These are phyloP conservation scores for Umbelopsis ramanniana DNA, from an alignment of 192 early-diverging fungal species.

Conservation along the genomic window DNA sequence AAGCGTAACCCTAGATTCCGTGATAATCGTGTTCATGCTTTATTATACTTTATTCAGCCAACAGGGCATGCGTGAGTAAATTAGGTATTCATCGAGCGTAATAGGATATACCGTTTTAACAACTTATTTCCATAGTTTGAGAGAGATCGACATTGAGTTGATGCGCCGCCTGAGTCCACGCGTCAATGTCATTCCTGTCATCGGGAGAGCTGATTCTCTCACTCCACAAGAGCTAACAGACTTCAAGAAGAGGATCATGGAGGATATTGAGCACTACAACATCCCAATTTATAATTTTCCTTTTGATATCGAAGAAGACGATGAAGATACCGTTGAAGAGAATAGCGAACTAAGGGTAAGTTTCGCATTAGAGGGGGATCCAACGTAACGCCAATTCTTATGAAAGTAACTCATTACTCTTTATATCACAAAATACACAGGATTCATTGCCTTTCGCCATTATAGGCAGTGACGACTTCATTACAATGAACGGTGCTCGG, in stretches of 20 bases:
- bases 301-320: constrained; percentile 91
- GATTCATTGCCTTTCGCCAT: constrained; percentile 92
- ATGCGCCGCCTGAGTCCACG: constrained; percentile 89
- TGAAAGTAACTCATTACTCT: neutral
- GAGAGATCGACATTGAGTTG: constrained; percentile 95
- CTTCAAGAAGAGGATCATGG: constrained; percentile 96
- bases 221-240: constrained; percentile 81
- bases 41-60: constrained; percentile 97
- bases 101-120: neutral
- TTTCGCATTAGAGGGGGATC: neutral
- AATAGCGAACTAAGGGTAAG: constrained; percentile 86
- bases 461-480: constrained; percentile 93
- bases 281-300: constrained; percentile 99
- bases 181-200: constrained; percentile 95
- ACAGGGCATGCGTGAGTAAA: constrained; percentile 83
- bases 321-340: constrained; percentile 98
- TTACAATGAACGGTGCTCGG: constrained; percentile 81
- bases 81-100: neutral
- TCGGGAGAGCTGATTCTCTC: constrained; percentile 92
- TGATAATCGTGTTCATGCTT: constrained; percentile 95
- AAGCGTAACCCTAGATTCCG: constrained; percentile 88
- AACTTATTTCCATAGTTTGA: constrained; percentile 55
- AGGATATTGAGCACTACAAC: constrained; percentile 93
- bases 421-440: neutral
- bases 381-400: neutral